A percentile compares a stretch with the other conserved stretches of the same genome.
These are phyloP conservation scores for Haematococcus sp. DNA, from an alignment of 139 green algal species.

Conservation along the genomic window DNA sequence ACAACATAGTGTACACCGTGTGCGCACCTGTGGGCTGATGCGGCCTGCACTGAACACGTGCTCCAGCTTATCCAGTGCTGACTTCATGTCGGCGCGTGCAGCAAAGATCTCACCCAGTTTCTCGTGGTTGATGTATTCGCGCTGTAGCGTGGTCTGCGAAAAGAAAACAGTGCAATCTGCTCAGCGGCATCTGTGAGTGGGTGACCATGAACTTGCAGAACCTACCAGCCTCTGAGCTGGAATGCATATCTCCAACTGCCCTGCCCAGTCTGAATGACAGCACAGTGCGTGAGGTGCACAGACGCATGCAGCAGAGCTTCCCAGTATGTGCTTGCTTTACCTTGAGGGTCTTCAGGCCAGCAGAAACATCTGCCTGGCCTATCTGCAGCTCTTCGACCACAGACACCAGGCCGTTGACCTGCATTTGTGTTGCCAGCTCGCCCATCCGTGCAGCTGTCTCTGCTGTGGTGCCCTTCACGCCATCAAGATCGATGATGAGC, in stretches of 20 bases:
- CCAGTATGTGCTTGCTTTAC: not conserved
- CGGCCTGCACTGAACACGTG: constrained; percentile 19
- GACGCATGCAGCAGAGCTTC: not conserved
- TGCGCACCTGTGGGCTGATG: constrained; percentile 15
- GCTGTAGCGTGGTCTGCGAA: not conserved
- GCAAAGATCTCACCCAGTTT: constrained; percentile 28
- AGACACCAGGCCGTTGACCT: not conserved
- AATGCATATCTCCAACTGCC: not conserved
- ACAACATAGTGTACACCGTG: no score
- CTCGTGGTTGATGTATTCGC: constrained; percentile 25
- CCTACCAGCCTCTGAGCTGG: not conserved
- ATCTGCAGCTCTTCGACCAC: not conserved
- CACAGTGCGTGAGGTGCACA: not conserved
- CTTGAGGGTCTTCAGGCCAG: no score
- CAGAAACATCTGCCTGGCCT: no score
- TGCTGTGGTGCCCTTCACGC: constrained; percentile 2
- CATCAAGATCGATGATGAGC: not conserved
- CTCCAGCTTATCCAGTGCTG: constrained; percentile 18
- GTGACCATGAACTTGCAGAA: not conserved
- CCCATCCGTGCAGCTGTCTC: constrained; percentile 3
- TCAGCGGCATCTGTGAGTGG: not conserved
- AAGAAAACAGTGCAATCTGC: not conserved
- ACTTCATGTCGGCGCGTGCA: constrained; percentile 28
- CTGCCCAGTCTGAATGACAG: not conserved
- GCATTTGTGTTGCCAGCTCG: not conserved